Conservation (phyloP, 2,329 filamentous ascomycete genomes). For the Stagonosporopsis rhizophila region DNA sequence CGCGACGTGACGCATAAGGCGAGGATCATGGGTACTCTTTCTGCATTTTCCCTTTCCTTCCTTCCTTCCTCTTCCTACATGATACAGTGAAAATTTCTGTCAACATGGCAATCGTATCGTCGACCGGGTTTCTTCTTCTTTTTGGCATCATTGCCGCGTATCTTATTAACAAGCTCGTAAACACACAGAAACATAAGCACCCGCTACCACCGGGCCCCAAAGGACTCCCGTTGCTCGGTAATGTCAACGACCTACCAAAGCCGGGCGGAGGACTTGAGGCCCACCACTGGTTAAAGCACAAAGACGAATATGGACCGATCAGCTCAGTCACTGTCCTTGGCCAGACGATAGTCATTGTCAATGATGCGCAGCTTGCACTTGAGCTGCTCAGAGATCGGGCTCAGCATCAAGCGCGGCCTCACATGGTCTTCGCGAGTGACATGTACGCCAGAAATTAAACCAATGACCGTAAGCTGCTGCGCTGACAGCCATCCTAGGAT, state of each 20-base stretch:
- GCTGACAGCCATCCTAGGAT: conserved; percentile 23
- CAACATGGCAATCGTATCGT: conserved; percentile 16
- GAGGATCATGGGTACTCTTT: neutral
- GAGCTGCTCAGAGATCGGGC: conserved; percentile 34
- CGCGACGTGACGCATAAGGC: conserved; percentile 4
- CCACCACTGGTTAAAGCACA: conserved; percentile 55
- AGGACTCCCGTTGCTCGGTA: conserved; percentile 58
- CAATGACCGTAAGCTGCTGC: neutral
- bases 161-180: conserved; percentile 18
- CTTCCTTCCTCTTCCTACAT: neutral
- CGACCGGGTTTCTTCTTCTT: conserved; percentile 31
- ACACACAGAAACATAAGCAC: conserved; percentile 15
- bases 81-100: neutral
- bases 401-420: conserved; percentile 31
- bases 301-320: conserved; percentile 46
- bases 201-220: conserved; percentile 60
- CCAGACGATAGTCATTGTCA: conserved; percentile 40
- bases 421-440: conserved; percentile 33
- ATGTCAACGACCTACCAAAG: conserved; percentile 57
- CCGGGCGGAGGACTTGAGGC: conserved; percentile 46
- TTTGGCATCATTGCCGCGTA: conserved; percentile 21
- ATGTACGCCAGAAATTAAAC: conserved; percentile 24
- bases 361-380: conserved; percentile 36
- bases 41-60: neutral
- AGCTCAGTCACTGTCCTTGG: conserved; percentile 41